Evolutionary conservation across 2,329 filamentous ascomycete species (phyloP).

Genomic region (Xylariales sp.): DNA sequence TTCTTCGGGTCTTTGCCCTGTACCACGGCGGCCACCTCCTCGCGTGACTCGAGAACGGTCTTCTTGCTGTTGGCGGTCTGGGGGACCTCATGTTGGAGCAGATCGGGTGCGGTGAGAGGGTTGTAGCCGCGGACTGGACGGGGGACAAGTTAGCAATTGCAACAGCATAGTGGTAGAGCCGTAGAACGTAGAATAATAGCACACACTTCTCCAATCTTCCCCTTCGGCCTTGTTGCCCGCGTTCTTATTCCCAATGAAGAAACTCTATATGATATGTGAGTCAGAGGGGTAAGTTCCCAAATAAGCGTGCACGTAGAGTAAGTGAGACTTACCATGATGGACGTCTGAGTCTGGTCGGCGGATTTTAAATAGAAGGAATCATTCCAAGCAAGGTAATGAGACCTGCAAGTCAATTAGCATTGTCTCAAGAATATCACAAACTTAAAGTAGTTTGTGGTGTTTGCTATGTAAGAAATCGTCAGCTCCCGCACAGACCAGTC

Average conservation of each 20-base stretch:
- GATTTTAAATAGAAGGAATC: constrained; percentile 2
- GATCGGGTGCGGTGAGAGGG: constrained; percentile 84
- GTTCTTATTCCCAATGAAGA: constrained; percentile 74
- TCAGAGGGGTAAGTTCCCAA: constrained; percentile 13
- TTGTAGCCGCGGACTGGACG: constrained; percentile 78
- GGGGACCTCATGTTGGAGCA: constrained; percentile 89
- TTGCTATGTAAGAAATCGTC: too few species aligned
- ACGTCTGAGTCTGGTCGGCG: background rate
- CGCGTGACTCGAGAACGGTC: constrained; percentile 58
- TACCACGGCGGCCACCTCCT: constrained; percentile 64
- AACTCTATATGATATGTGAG: constrained; percentile 38
- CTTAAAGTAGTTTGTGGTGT: too few species aligned
- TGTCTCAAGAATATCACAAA: too few species aligned
- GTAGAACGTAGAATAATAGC: constrained; percentile 5
- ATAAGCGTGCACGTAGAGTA: background rate
- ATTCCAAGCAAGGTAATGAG: too few species aligned
- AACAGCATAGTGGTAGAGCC: background rate
- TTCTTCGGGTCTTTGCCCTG: constrained; percentile 60
- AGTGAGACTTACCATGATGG: constrained; percentile 6
- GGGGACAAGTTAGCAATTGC: background rate
- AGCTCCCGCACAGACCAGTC: too few species aligned
- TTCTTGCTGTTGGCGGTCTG: constrained; percentile 52
- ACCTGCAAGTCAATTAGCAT: too few species aligned
- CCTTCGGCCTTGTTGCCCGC: constrained; percentile 69
- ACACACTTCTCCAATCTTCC: constrained; percentile 79